Percentiles rank a stretch among this genome's conserved stretches.
Evolutionary conservation across 768 basidiomycete species (phyloP).

Genomic region (Leccinum variicolor): DNA sequence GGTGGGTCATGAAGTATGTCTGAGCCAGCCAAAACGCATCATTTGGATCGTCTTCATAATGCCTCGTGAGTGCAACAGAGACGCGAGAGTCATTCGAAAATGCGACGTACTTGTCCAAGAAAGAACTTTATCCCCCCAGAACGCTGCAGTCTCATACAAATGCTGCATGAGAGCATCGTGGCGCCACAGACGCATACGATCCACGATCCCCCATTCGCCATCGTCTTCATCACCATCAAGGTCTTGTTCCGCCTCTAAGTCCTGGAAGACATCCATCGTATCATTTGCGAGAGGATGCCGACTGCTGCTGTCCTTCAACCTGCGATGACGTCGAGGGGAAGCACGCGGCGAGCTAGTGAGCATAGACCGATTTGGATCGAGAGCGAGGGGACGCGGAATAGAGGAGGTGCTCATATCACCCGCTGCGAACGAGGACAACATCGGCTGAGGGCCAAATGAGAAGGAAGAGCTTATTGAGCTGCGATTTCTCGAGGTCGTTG

Average conservation of each 20-base stretch:
- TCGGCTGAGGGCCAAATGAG: slow-evolving; percentile 76
- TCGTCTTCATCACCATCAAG: slow-evolving; percentile 61
- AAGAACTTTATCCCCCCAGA: slow-evolving; percentile 98
- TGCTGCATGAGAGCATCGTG: slow-evolving; percentile 99
- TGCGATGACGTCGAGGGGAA: slow-evolving; percentile 57
- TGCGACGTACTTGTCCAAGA: slow-evolving; percentile 85
- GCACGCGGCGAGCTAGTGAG: slow-evolving; percentile 71
- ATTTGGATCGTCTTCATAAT: slow-evolving; percentile 77
- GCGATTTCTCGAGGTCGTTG: slow-evolving; percentile 54
- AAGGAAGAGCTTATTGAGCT: slow-evolving; percentile 77
- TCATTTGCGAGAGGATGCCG: slow-evolving; percentile 77
- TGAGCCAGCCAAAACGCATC: slow-evolving; percentile 99
- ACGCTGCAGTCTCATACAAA: slow-evolving; percentile 93
- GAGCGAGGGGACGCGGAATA: slow-evolving; percentile 49
- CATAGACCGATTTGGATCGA: slow-evolving; percentile 81
- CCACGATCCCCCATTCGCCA: slow-evolving; percentile 83
- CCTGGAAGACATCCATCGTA: slow-evolving; percentile 70
- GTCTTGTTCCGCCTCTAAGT: slow-evolving; percentile 55
- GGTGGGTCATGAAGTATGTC: slow-evolving; percentile 93
- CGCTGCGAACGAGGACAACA: slow-evolving; percentile 68
- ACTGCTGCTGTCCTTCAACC: slow-evolving; percentile 50
- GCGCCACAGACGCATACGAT: slow-evolving; percentile 94
- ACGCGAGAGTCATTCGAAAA: slow-evolving; percentile 4
- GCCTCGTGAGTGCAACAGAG: slow-evolving; percentile 1
- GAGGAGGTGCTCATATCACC: slow-evolving; percentile 61